Percentiles rank a stretch among this genome's conserved stretches.
These are phyloP conservation scores for Mycena latifolia DNA, from an alignment of 768 basidiomycete species.

Conservation along the genomic window DNA sequence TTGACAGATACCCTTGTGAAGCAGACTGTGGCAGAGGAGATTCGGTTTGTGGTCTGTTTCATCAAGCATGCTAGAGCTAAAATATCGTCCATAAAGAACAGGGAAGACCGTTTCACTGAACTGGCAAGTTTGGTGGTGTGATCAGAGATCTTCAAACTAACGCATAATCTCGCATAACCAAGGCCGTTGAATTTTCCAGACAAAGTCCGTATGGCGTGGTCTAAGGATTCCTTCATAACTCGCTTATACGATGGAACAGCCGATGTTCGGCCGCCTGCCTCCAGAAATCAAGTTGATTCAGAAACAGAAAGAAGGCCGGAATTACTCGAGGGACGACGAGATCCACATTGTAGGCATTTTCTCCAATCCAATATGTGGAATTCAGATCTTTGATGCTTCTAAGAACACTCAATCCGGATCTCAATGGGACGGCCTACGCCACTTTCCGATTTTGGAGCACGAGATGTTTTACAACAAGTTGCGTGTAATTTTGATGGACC, in stretches of 20 bases:
- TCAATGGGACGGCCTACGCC: constrained; percentile 73
- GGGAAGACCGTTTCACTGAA: constrained; percentile 72
- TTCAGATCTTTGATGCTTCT: not conserved
- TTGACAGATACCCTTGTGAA: constrained; percentile 72
- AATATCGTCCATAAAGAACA: constrained; percentile 47
- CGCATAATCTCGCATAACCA: constrained; percentile 2
- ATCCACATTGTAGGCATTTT: constrained; percentile 63
- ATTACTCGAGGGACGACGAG: constrained; percentile 57
- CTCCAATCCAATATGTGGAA: not conserved
- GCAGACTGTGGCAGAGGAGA: constrained; percentile 66
- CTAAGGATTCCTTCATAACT: not conserved
- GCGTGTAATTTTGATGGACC: not conserved
- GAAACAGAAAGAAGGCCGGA: constrained; percentile 30
- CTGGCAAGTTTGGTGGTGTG: constrained; percentile 56
- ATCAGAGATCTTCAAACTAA: not conserved
- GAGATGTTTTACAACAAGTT: constrained; percentile 76
- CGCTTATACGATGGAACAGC: constrained; percentile 49
- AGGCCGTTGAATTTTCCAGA: constrained; percentile 80
- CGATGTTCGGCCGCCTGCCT: constrained; percentile 65
- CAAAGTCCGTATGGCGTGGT: constrained; percentile 60
- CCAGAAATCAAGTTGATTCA: constrained; percentile 62
- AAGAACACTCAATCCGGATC: constrained; percentile 81
- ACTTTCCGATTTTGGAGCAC: constrained; percentile 66
- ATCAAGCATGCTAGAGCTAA: constrained; percentile 6
- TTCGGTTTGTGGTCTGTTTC: constrained; percentile 55